Percentiles rank a stretch among this genome's conserved stretches.
Evolutionary conservation across 192 early-diverging fungal genomes (phyloP).

Genomic region (Obelidium mucronatum): DNA sequence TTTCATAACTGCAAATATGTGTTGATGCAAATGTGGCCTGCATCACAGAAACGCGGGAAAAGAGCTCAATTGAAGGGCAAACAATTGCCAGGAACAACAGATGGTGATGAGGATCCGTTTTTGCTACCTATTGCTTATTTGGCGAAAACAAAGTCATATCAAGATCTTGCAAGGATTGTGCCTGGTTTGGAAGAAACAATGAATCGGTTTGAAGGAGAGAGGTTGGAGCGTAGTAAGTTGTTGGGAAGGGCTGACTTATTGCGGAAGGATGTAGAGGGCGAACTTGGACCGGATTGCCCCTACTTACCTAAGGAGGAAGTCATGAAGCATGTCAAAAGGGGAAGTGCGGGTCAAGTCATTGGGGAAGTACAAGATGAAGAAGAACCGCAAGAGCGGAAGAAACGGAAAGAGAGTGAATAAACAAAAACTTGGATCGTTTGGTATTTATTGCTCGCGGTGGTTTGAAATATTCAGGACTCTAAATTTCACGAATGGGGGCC

Average conservation of each 20-base stretch:
- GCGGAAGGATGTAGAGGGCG: slow-evolving; percentile 31
- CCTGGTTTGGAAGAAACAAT: slow-evolving; percentile 35
- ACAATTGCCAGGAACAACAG: background rate
- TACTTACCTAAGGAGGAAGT: slow-evolving; percentile 29
- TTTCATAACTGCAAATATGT: slow-evolving; percentile 93
- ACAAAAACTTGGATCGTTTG: too few relatives aligned
- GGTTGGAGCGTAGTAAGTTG: slow-evolving; percentile 29
- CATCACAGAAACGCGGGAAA: slow-evolving; percentile 28
- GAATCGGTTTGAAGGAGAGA: slow-evolving; percentile 25
- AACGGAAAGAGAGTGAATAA: background rate
- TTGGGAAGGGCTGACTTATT: slow-evolving; percentile 28
- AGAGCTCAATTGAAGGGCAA: slow-evolving; percentile 9
- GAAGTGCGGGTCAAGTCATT: slow-evolving; percentile 24
- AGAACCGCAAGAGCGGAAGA: background rate
- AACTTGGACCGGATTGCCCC: slow-evolving; percentile 43
- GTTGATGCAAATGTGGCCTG: slow-evolving; percentile 79
- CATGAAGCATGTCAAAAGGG: slow-evolving; percentile 29
- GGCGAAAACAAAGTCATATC: slow-evolving; percentile 35
- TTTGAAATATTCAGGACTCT: too few relatives aligned
- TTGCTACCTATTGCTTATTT: slow-evolving; percentile 31
- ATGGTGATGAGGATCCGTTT: slow-evolving; percentile 19
- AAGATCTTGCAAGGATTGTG: slow-evolving; percentile 7
- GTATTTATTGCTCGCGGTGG: too few relatives aligned
- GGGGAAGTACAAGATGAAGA: slow-evolving; percentile 3
- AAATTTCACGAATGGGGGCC: background rate